Conservation (phyloP, 371 early-diverging fungal genomes). For the Gilbertella persicaria region DNA sequence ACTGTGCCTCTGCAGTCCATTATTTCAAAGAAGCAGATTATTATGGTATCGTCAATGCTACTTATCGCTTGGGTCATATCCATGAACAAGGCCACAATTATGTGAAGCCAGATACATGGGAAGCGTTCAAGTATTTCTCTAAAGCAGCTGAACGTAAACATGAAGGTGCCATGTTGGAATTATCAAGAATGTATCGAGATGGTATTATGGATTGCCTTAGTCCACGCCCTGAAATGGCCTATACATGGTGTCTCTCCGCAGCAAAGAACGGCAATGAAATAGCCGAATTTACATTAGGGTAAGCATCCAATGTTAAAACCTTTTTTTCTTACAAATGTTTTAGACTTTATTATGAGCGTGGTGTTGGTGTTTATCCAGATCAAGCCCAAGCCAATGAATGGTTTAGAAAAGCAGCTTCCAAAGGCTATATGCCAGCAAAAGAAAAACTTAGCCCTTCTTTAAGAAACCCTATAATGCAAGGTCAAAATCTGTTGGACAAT, state of each 20-base stretch:
- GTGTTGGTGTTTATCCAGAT: constrained; percentile 28
- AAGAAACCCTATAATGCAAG: no score
- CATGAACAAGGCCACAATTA: constrained; percentile 24
- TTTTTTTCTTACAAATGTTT: background rate
- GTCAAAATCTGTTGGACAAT: no score
- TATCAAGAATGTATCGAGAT: constrained; percentile 31
- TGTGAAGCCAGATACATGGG: constrained; percentile 10
- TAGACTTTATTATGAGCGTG: constrained; percentile 31
- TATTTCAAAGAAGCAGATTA: constrained; percentile 36
- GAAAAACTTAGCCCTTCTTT: constrained; percentile 13
- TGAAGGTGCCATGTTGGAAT: constrained; percentile 36
- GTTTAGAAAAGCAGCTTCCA: constrained; percentile 32
- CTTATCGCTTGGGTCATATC: constrained; percentile 31
- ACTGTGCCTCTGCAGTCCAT: constrained; percentile 23
- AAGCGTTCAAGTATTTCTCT: constrained; percentile 34
- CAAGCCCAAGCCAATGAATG: constrained; percentile 23
- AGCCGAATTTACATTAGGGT: constrained; percentile 49
- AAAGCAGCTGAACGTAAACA: constrained; percentile 41
- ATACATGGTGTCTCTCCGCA: constrained; percentile 44
- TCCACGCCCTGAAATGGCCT: constrained; percentile 30
- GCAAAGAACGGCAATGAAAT: constrained; percentile 32
- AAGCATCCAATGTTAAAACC: background rate
- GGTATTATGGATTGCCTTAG: constrained; percentile 32
- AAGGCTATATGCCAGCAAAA: constrained; percentile 28
- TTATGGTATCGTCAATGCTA: constrained; percentile 23